Base-by-base conservation (phyloP, 2,329 filamentous ascomycete genomes). In the Diaporthe amygdali region DNA sequence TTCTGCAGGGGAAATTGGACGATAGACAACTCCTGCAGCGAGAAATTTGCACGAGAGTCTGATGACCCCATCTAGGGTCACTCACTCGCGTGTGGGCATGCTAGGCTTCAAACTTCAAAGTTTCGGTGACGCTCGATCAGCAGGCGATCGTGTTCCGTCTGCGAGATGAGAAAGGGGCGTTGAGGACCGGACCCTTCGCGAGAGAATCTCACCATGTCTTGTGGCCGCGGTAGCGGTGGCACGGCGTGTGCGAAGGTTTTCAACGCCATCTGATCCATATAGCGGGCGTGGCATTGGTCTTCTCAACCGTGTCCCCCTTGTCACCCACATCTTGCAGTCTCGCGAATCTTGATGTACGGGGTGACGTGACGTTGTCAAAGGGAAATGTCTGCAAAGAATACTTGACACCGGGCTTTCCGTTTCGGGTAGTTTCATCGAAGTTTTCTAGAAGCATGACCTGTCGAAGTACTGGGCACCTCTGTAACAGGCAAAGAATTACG, bases 1-100 rank as follows among this genome's bases (percentile, higher is more conserved):
- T 64, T 70, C 71, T 72, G 71, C 71, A 72, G 34, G 71, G 71
- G 71, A 71, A 72, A 72, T 72, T 72, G 49, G 47, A 71, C 49
- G 68, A 56, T 66, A 17, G 71, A 59, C 63, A 46, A 64, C 55
- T 59, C 63, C 71, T 72, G 71, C 71, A 71, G 61, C 47, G 39
- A 66, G 66, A 71, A 56, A 66, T 55, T 70, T 66, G 52, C 66
- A 59, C 52, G 15, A 25, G 27, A 39, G 66, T 49, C 66, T 56
- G 52, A 30, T 59, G 52, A 56, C 51, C 41, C 66, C 30, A 47
- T 59, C 54, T 25, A 30, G 52, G 63, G 51, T 64, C 44, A 20
- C 66, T 39, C 52, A 22, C 22, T 68, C 39, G 52, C 54, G 49
- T 49, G 52, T 51, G 52, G 52, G 49, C 47, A 67, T 67, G 64